phyloP scores from a whole-genome alignment of 441 rosid genomes.

The Pelargonium citronellum region DNA sequence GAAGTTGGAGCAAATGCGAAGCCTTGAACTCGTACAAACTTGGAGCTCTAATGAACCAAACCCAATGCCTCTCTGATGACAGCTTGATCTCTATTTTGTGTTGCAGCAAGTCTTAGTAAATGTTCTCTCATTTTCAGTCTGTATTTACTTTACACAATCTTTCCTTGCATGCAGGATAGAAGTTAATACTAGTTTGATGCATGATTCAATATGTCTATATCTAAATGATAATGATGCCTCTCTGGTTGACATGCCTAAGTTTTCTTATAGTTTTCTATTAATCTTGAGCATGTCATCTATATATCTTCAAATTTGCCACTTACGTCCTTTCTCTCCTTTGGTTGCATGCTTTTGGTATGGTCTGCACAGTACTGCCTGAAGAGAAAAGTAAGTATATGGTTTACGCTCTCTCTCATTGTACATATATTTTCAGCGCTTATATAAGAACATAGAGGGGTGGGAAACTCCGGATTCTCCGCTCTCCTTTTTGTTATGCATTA shows the following conservation, averaged over 20 bases:
- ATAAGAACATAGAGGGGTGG: neutral
- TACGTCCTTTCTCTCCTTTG: constrained; percentile 22
- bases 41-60: neutral
- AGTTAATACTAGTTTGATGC: neutral
- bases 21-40: neutral
- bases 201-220: neutral
- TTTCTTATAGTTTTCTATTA: constrained; percentile 2
- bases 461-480: neutral
- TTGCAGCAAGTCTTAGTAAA: neutral
- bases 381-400: constrained; percentile 70
- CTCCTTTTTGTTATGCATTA: constrained; percentile 3
- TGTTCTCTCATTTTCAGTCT: neutral
- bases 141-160: constrained; percentile 1
- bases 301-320: constrained; percentile 4
- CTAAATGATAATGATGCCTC: neutral
- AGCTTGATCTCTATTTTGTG: neutral
- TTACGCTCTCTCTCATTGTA: constrained; percentile 13
- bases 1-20: neutral
- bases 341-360: constrained; percentile 35
- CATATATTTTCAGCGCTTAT: constrained; percentile 13
- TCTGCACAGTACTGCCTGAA: constrained; percentile 79
- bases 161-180: neutral
- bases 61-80: neutral
- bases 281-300: constrained; percentile 1
- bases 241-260: neutral